phyloP scores from a whole-genome alignment of 2,329 filamentous ascomycete species.

The Ilyonectria mors-panacis region DNA sequence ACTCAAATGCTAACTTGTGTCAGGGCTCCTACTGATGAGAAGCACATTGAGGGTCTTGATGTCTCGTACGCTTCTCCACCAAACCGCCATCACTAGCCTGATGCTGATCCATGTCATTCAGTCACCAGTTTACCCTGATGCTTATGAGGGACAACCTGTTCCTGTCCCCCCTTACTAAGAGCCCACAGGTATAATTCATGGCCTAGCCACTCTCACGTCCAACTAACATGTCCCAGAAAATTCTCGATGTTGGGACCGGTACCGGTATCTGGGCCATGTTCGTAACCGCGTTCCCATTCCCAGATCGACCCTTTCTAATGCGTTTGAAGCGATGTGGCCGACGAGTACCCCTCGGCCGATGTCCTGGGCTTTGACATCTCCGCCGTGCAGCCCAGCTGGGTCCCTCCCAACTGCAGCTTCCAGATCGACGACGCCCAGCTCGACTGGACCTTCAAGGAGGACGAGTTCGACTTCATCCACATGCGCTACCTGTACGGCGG shows the following conservation, averaged over 20 bases:
- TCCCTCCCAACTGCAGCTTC: conserved; percentile 50
- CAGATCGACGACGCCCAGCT: conserved; percentile 54
- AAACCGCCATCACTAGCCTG: not conserved
- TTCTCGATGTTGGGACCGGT: conserved; percentile 70
- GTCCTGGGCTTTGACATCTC: conserved; percentile 56
- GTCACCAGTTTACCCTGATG: conserved; percentile 37
- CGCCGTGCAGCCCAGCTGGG: conserved; percentile 51
- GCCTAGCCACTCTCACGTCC: not conserved
- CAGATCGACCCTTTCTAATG: not conserved
- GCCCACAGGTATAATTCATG: conserved; percentile 17
- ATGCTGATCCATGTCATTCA: conserved; percentile 2
- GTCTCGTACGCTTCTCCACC: conserved; percentile 22
- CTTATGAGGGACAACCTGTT: conserved; percentile 54
- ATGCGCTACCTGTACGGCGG: conserved; percentile 69
- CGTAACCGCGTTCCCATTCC: not conserved
- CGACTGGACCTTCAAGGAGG: conserved; percentile 60
- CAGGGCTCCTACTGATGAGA: conserved; percentile 39
- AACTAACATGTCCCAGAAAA: conserved; percentile 24
- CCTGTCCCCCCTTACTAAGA: conserved; percentile 46
- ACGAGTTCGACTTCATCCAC: conserved; percentile 72
- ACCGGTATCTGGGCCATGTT: conserved; percentile 68
- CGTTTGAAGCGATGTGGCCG: conserved; percentile 47
- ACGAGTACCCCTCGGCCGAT: conserved; percentile 47
- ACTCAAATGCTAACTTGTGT: not conserved
- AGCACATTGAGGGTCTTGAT: conserved; percentile 34